A percentile compares a stretch with the other conserved stretches of the same genome.
Evolutionary conservation across 306 rosid species (phyloP).

Genomic region (Astragalus membranaceus): DNA sequence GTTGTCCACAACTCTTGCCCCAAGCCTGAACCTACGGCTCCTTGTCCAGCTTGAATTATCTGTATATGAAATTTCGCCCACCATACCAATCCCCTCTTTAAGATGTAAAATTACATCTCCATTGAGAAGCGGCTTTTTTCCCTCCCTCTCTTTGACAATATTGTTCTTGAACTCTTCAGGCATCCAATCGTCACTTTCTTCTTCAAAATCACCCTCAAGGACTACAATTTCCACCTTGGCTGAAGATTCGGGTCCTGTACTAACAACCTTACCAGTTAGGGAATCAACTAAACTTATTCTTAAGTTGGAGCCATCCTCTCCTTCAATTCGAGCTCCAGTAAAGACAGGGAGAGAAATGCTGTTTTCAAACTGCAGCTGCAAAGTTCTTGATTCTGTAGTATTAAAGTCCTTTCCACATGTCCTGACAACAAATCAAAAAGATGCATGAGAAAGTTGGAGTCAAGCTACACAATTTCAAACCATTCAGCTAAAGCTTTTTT

Average conservation of each 20-base stretch:
- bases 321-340: conserved; percentile 96
- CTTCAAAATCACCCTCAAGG: conserved; percentile 98
- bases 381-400: conserved; percentile 48
- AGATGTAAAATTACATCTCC: conserved; percentile 80
- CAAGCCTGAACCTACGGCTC: conserved; percentile 91
- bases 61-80: conserved; percentile 82
- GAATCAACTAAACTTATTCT: conserved; percentile 67
- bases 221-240: conserved; percentile 93
- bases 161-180: conserved; percentile 80
- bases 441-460: conserved; percentile 4
- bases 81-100: conserved; percentile 63
- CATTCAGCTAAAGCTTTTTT: background rate
- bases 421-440: conserved; percentile 44
- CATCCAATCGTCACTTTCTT: conserved; percentile 72
- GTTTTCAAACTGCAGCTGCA: conserved; percentile 66
- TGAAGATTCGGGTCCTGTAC: conserved; percentile 69
- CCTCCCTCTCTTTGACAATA: conserved; percentile 90
- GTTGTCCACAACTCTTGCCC: conserved; percentile 74
- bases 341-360: conserved; percentile 82
- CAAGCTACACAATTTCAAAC: conserved; percentile 12
- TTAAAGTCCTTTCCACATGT: conserved; percentile 51
- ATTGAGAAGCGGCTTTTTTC: conserved; percentile 87
- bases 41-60: conserved; percentile 99
- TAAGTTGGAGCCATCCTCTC: conserved; percentile 62
- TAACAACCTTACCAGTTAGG: conserved; percentile 44